Conservation (phyloP, 169 alveolate species). For the Eimeria praecox region DNA sequence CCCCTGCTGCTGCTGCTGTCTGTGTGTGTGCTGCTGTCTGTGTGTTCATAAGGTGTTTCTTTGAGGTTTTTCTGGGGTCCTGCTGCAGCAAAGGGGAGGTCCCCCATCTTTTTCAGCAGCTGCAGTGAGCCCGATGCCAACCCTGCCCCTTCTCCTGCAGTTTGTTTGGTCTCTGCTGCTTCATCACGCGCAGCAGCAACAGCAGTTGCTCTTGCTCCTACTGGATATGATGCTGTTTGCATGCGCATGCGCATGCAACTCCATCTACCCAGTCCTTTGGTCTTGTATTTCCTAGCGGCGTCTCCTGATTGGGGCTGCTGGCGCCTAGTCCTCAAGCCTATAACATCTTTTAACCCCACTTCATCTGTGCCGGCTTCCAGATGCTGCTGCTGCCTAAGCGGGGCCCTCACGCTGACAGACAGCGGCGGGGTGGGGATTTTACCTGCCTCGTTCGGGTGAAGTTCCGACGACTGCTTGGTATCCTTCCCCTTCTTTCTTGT, state of each 20-base stretch:
- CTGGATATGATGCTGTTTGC: background rate
- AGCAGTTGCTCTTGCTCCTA: background rate
- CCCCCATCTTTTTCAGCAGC: background rate
- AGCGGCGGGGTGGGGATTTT: no score
- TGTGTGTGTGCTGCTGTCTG: background rate
- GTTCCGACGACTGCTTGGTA: no score
- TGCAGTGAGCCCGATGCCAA: conserved; percentile 7
- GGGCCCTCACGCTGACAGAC: no score
- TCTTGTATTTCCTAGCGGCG: background rate
- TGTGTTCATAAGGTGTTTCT: background rate
- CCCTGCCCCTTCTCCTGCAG: background rate
- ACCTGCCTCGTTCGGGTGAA: no score
- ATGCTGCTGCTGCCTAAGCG: background rate
- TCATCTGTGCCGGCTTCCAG: background rate
- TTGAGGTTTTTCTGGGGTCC: background rate
- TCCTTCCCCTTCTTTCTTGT: no score
- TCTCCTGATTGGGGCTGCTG: background rate
- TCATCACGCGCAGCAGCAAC: background rate
- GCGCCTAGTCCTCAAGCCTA: background rate
- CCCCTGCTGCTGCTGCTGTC: background rate
- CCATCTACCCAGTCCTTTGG: background rate
- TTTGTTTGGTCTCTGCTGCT: background rate
- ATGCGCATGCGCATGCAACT: background rate
- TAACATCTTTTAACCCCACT: background rate
- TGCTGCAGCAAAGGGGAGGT: background rate